Conservation (phyloP, 2,329 filamentous ascomycete species). For the Podosphaera aphanis region DNA sequence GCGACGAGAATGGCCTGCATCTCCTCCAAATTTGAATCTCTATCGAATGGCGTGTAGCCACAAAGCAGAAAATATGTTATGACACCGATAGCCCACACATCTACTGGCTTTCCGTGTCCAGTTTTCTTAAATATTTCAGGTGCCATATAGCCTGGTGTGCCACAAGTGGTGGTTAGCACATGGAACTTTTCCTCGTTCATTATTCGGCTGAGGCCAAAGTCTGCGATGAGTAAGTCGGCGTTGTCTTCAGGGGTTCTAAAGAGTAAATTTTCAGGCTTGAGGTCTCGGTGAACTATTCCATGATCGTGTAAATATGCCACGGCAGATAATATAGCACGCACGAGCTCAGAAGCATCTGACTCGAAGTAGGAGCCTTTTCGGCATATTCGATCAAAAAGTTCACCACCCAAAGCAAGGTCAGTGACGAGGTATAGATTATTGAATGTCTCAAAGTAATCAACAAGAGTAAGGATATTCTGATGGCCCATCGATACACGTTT, state of each 20-base stretch:
- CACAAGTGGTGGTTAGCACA: conserved; percentile 89
- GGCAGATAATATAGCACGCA: conserved; percentile 84
- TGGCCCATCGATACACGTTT: conserved; percentile 98
- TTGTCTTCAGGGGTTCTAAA: conserved; percentile 97
- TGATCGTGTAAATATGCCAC: conserved; percentile 97
- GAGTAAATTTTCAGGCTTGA: conserved; percentile 91
- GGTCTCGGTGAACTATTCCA: conserved; percentile 89
- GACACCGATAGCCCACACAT: conserved; percentile 94
- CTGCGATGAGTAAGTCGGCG: conserved; percentile 84
- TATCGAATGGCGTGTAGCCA: conserved; percentile 94
- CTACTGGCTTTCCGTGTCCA: conserved; percentile 90
- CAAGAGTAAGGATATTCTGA: conserved; percentile 88
- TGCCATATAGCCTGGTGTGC: conserved; percentile 96
- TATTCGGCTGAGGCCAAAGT: conserved; percentile 86
- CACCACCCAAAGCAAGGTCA: conserved; percentile 82
- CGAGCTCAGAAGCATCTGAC: conserved; percentile 82
- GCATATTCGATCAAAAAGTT: conserved; percentile 95
- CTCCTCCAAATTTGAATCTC: conserved; percentile 91
- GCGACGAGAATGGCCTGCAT: conserved; percentile 97
- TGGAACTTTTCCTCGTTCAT: conserved; percentile 99
- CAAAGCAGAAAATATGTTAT: conserved; percentile 98
- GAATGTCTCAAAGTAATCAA: conserved; percentile 99
- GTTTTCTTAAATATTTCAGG: conserved; percentile 99
- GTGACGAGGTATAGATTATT: conserved; percentile 98
- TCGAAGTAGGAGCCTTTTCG: conserved; percentile 97